phyloP scores from a whole-genome alignment of 768 basidiomycete genomes.

The Rhodotorula toruloides region DNA sequence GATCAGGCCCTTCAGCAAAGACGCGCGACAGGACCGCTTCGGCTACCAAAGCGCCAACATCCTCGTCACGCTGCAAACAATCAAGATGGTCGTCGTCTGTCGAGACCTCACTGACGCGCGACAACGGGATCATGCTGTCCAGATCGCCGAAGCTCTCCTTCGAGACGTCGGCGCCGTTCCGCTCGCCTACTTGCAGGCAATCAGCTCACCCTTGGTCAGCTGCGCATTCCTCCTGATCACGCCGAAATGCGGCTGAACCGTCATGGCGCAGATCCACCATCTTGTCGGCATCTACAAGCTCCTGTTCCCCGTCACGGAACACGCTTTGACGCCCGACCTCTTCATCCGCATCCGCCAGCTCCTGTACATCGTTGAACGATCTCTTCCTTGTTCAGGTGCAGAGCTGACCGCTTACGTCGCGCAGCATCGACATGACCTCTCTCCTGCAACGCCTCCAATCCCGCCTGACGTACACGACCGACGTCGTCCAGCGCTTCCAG shows the following conservation, averaged over 20 bases:
- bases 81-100: conserved; percentile 2
- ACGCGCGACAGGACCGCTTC: not conserved
- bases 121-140: not conserved
- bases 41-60: conserved; percentile 14
- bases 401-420: not conserved
- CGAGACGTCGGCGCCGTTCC: not conserved
- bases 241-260: not conserved
- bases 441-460: conserved; percentile 2
- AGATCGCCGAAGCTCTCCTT: not conserved
- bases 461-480: conserved; percentile 3
- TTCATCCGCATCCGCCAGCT: conserved; percentile 8
- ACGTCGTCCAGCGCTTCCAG: conserved; percentile 5
- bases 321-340: not conserved
- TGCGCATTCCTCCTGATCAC: not conserved
- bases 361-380: too few species aligned
- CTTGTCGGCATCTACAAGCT: conserved; percentile 16
- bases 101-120: not conserved
- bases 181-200: not conserved
- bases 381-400: too few species aligned
- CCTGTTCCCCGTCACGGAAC: conserved; percentile 1
- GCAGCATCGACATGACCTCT: conserved; percentile 7
- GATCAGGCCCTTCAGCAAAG: not conserved
- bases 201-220: not conserved
- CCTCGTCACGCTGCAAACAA: conserved; percentile 1
- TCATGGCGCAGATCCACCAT: not conserved